These are phyloP conservation scores for Westerdykella aurantiaca DNA, from an alignment of 2,329 filamentous ascomycete species.

Conservation along the genomic window DNA sequence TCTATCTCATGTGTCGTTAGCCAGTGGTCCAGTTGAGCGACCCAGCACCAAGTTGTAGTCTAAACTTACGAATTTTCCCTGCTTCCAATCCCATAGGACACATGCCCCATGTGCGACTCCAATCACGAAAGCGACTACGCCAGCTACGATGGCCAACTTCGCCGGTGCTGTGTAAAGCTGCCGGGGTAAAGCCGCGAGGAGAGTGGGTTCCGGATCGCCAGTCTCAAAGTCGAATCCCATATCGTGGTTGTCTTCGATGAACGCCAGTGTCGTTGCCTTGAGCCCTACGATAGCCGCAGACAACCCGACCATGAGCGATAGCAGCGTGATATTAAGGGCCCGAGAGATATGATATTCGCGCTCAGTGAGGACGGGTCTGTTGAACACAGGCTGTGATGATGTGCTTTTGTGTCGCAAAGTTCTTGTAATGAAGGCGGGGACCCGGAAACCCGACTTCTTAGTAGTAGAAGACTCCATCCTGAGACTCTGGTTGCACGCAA, in stretches of 20 bases:
- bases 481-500: neutral
- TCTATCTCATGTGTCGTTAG: slow-evolving; percentile 10
- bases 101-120: slow-evolving; percentile 18
- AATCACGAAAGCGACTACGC: slow-evolving; percentile 17
- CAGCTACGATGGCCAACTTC: slow-evolving; percentile 23
- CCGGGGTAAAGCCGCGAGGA: slow-evolving; percentile 27
- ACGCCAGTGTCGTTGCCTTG: slow-evolving; percentile 27
- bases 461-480: neutral
- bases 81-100: slow-evolving; percentile 22
- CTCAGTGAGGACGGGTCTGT: slow-evolving; percentile 12
- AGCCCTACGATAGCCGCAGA: slow-evolving; percentile 20
- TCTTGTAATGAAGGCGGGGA: slow-evolving; percentile 9
- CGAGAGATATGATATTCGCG: slow-evolving; percentile 17
- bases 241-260: slow-evolving; percentile 28
- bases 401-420: too few relatives aligned
- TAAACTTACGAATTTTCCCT: slow-evolving; percentile 10
- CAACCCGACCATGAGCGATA: slow-evolving; percentile 16
- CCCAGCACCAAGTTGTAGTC: too few relatives aligned
- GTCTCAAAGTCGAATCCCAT: slow-evolving; percentile 27
- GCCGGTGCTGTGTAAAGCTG: slow-evolving; percentile 22
- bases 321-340: slow-evolving; percentile 13
- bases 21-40: too few relatives aligned
- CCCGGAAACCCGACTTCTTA: slow-evolving; percentile 4
- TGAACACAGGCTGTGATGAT: slow-evolving; percentile 15
- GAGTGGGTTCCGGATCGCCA: slow-evolving; percentile 4